Evolutionary conservation across 2,329 filamentous ascomycete genomes (phyloP), one percentile per base, ranked within the genome.

Genomic region (Aureobasidium vineae): DNA sequence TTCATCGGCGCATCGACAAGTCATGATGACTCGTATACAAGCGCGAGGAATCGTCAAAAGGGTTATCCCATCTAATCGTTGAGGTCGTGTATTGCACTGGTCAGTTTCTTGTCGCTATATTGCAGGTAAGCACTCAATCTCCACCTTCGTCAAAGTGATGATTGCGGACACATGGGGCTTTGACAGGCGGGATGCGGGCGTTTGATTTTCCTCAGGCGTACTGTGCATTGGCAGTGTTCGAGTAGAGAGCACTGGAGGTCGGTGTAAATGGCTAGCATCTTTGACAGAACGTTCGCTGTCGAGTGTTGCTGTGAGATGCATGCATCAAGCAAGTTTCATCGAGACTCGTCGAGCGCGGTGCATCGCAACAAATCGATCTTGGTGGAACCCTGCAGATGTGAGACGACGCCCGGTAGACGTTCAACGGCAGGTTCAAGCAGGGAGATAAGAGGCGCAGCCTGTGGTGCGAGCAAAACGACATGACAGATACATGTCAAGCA

Each of bases 101-200:
- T 28, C 26, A n/a, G 3, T 13, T 33, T 49, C 11, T 2, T 26
- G 11, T 19, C 38, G 43, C 38, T 45, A 60, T 60, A 41, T 36
- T 60, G 56, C 41, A 28, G 26, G 21, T 15, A 13, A 33, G 45
- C 2, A 31, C n/a, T 45, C 45, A 60, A 60, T 60, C 56, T 60
- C 56, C 56, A 60, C 56, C 56, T 47, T 61, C 31, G 31, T 59
- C 16, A 47, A 49, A 21, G 56, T 59, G 40, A 59, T 59, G 40
- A 59, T 45, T 59, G 56, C 56, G 56, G 56, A 40, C 38, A 41
- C 41, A 26, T 33, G 26, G 56, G 56, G 56, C 41, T 59, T n/a
- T 21, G 16, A 59, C 41, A 59, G 13, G 13, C 28, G 41, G 28
- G 41, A 26, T 36, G 23, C n/a, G 41, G 11, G n/a, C 41, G 57